These are phyloP conservation scores for Cladochytrium replicatum DNA, from an alignment of 192 early-diverging fungal species.

Conservation along the genomic window DNA sequence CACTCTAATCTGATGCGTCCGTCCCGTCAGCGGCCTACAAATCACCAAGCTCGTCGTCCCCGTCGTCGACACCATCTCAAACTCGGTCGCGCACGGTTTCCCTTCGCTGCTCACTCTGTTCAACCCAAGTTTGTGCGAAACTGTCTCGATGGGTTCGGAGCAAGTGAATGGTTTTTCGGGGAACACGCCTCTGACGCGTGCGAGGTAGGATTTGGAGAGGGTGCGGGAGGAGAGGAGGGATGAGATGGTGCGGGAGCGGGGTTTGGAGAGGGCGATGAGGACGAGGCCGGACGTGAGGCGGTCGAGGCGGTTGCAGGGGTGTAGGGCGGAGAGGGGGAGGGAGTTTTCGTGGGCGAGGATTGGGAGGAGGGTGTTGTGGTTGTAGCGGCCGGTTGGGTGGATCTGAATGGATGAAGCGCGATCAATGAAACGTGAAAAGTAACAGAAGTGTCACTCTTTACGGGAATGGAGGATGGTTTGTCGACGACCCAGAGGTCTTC, in stretches of 20 bases:
- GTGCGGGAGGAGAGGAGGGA: too few species aligned
- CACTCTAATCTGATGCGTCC: conserved; percentile 96
- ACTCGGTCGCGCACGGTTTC: conserved; percentile 73
- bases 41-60: conserved; percentile 62
- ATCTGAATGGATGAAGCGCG: conserved; percentile 29
- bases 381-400: conserved; percentile 74
- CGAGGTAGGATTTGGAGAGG: conserved; percentile 82
- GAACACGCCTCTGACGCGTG: conserved; percentile 79
- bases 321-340: conserved; percentile 10
- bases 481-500: conserved; percentile 71
- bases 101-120: conserved; percentile 77
- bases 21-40: conserved; percentile 77
- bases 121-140: conserved; percentile 78
- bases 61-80: conserved; percentile 56
- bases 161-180: conserved; percentile 56
- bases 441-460: conserved; percentile 18
- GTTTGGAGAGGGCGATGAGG: conserved; percentile 53
- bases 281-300: conserved; percentile 87
- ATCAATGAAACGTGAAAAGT: neutral
- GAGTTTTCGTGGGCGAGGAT: conserved; percentile 21
- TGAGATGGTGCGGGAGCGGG: conserved; percentile 32
- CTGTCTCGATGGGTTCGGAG: conserved; percentile 71
- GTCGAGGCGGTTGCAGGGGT: conserved; percentile 79
- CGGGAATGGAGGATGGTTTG: conserved; percentile 86
- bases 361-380: conserved; percentile 63